Base-by-base conservation (phyloP, 148 eudicot genomes). In the Rhododendron williamsianum region DNA sequence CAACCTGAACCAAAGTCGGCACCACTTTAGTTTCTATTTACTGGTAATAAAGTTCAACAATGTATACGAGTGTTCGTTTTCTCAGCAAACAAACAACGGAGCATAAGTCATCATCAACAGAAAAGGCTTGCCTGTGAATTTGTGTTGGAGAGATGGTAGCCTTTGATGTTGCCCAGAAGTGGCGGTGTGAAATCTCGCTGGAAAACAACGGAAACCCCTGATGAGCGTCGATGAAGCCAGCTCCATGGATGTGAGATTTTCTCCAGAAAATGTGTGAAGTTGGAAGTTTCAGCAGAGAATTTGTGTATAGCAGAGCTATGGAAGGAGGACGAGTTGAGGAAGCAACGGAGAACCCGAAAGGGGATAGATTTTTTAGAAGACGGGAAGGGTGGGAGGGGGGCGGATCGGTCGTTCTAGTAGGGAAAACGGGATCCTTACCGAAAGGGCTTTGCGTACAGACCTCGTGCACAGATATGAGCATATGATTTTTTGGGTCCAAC, bases 171-270 rank as follows among this genome's bases (percentile, higher is more conserved):
- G 54, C 51, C 73, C 84, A 52, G 84, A 83, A 81, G 84, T 25
- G 43, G 78, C 15, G 9, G 78, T 56, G 43, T 82, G 72, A 9
- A 60, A 41, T 63, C 63, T 67, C 13, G 81, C 58, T 30, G 82
- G 71, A 43, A 81, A 45, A 38, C 43, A 56, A 76, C 48, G 35
- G 72, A 19, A 36, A 36, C 84, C 45, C 49, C 35, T 52, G 16
- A 52, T 74, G 72, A 84, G 82, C 23, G 86, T 43, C 69, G 82
- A 76, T 30, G 83, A 84, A 74, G 88, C 85, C 72, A 86, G 58
- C 88, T 86, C 90, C 88, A 86, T 88, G 27, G 12, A 30, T 72
- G 15, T 33, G 23, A 33, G 13, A 35, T 72, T 72, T 72, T 72
- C 43, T 72, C 43, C 7, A 72, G 77, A 72, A 35, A 33, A 33